These are phyloP conservation scores for Arabidopsis arenosa DNA, from an alignment of 345 rosid species.

Conservation along the genomic window DNA sequence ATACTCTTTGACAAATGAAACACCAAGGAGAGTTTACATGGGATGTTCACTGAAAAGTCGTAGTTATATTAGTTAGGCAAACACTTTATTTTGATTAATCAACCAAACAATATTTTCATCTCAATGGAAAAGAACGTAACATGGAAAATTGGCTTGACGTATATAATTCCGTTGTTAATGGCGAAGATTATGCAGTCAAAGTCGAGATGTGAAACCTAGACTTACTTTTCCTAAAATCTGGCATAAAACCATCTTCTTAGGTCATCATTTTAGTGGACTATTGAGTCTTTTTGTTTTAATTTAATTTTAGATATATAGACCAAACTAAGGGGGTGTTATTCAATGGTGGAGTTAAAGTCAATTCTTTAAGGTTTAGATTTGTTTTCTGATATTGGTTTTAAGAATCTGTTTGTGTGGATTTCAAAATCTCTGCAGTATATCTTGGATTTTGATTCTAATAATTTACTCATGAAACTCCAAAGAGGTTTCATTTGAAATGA, in stretches of 20 bases:
- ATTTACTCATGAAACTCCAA: too few relatives aligned
- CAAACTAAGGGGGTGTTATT: too few relatives aligned
- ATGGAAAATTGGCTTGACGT: background rate
- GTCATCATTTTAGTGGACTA: slow-evolving; percentile 6
- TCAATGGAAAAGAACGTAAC: slow-evolving; percentile 13
- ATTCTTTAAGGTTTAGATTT: too few relatives aligned
- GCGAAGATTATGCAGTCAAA: slow-evolving; percentile 30
- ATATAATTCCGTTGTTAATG: slow-evolving; percentile 18
- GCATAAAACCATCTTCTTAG: slow-evolving; percentile 24
- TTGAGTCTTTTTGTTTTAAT: background rate
- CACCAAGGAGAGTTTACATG: slow-evolving; percentile 9
- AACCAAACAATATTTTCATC: background rate
- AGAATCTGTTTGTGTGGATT: too few relatives aligned
- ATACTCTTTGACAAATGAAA: slow-evolving; percentile 3
- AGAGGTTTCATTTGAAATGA: too few relatives aligned
- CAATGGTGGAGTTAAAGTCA: too few relatives aligned
- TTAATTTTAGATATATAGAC: background rate
- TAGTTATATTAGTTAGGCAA: slow-evolving; percentile 1
- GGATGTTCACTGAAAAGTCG: slow-evolving; percentile 26
- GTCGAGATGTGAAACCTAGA: slow-evolving; percentile 35
- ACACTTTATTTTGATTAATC: background rate
- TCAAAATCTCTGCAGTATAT: too few relatives aligned
- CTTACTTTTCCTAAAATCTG: slow-evolving; percentile 32
- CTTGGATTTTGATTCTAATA: too few relatives aligned
- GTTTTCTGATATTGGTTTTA: too few relatives aligned